phyloP scores from a whole-genome alignment of 192 early-diverging fungal species.

The Rhizoclosmatium sp. region DNA sequence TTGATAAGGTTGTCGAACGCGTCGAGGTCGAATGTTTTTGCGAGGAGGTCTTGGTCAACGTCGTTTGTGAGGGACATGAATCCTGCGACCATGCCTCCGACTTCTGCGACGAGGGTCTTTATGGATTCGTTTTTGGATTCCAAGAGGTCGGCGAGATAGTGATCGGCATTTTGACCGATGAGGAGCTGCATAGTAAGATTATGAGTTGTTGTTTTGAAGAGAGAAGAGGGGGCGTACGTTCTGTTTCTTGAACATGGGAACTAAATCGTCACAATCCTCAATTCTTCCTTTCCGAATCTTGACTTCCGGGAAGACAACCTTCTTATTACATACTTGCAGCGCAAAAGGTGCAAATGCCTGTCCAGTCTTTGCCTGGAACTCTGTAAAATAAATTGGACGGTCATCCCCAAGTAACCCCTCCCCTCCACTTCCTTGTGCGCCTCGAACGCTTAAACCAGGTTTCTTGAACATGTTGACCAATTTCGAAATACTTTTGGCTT shows the following conservation, averaged over 20 bases:
- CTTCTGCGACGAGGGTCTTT: slow-evolving; percentile 60
- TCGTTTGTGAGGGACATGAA: slow-evolving; percentile 59
- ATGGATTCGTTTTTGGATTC: slow-evolving; percentile 44
- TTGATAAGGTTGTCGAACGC: slow-evolving; percentile 56
- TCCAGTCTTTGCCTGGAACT: slow-evolving; percentile 36
- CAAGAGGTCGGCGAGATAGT: slow-evolving; percentile 55
- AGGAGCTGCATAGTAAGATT: slow-evolving; percentile 37
- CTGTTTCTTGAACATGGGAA: slow-evolving; percentile 60
- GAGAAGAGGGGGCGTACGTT: slow-evolving; percentile 36
- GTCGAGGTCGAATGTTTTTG: slow-evolving; percentile 54
- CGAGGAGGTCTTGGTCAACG: slow-evolving; percentile 52
- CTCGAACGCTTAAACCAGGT: neutral
- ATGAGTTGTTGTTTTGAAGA: neutral
- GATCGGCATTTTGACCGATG: slow-evolving; percentile 44
- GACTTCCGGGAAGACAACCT: slow-evolving; percentile 51
- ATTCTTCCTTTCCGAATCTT: slow-evolving; percentile 56
- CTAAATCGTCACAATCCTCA: slow-evolving; percentile 67
- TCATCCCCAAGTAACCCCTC: slow-evolving; percentile 10
- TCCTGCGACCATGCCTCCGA: slow-evolving; percentile 55
- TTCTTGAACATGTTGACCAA: neutral
- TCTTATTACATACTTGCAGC: slow-evolving; percentile 51
- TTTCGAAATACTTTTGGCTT: slow-evolving; percentile 25
- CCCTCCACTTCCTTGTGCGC: neutral
- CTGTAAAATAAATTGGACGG: slow-evolving; percentile 47
- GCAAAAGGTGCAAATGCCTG: slow-evolving; percentile 39